Percentiles rank a stretch among this genome's conserved stretches.
Conservation (phyloP, 768 basidiomycete genomes). For the Sistotremastrum niveocremeum region DNA sequence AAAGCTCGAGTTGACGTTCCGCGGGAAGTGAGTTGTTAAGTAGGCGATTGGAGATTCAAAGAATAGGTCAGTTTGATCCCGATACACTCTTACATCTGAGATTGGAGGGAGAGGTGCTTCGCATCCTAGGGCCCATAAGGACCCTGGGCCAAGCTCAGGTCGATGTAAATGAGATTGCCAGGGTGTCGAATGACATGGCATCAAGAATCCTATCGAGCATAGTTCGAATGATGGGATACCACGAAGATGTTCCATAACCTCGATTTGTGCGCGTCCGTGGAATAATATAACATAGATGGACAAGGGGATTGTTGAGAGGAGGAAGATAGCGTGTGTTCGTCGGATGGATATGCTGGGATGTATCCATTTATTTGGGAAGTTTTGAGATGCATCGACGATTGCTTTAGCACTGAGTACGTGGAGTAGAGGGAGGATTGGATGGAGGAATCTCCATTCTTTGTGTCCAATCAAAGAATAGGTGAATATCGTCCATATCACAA, state of each 20-base stretch:
- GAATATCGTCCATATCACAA: slow-evolving; percentile 45
- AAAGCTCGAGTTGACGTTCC: slow-evolving; percentile 42
- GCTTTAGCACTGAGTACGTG: slow-evolving; percentile 69
- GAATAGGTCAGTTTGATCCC: slow-evolving; percentile 74
- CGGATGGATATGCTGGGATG: slow-evolving; percentile 20
- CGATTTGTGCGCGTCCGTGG: slow-evolving; percentile 72
- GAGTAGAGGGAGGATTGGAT: slow-evolving; percentile 76
- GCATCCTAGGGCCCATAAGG: slow-evolving; percentile 79
- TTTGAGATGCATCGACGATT: slow-evolving; percentile 29
- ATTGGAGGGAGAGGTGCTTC: slow-evolving; percentile 59
- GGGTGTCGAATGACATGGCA: slow-evolving; percentile 96
- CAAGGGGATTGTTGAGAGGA: slow-evolving; percentile 44
- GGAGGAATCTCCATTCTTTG: slow-evolving; percentile 97
- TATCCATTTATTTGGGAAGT: not conserved
- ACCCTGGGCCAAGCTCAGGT: slow-evolving; percentile 35
- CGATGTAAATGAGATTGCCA: slow-evolving; percentile 82
- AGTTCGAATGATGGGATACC: slow-evolving; percentile 36
- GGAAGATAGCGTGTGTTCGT: slow-evolving; percentile 22
- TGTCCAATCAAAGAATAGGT: slow-evolving; percentile 77
- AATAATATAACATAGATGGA: slow-evolving; percentile 58
- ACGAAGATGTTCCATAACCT: slow-evolving; percentile 57
- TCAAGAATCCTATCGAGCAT: slow-evolving; percentile 58
- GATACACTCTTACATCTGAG: slow-evolving; percentile 39
- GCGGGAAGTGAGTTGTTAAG: slow-evolving; percentile 54
- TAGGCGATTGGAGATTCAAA: slow-evolving; percentile 60